A percentile compares a stretch with the other conserved stretches of the same genome.
Evolutionary conservation across 495 filamentous ascomycete genomes (phyloP).

Genomic region (Aspergillus leporis): DNA sequence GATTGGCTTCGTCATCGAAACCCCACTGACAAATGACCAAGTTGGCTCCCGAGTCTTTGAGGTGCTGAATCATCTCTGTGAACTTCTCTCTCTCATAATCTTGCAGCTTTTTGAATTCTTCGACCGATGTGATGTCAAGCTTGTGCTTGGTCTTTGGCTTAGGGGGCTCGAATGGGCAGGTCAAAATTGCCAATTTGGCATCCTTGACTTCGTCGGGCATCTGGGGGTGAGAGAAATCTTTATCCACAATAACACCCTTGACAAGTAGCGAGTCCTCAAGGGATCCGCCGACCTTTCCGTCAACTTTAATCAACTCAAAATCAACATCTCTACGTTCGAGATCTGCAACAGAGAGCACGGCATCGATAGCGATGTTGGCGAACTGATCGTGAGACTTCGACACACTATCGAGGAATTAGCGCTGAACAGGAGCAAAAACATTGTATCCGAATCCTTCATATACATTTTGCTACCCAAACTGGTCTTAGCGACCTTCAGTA

Average conservation of each 20-base stretch:
- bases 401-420: slow-evolving; percentile 55
- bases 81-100: slow-evolving; percentile 95
- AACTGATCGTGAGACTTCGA: slow-evolving; percentile 99
- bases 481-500: slow-evolving; percentile 92
- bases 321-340: slow-evolving; percentile 96
- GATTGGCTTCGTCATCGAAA: slow-evolving; percentile 99
- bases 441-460: slow-evolving; percentile 4
- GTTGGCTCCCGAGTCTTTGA: slow-evolving; percentile 97
- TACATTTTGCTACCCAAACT: slow-evolving; percentile 97
- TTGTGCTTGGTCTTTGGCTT: slow-evolving; percentile 99
- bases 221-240: slow-evolving; percentile 99
- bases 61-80: slow-evolving; percentile 96
- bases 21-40: slow-evolving; percentile 99
- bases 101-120: slow-evolving; percentile 96
- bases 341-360: slow-evolving; percentile 94
- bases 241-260: slow-evolving; percentile 97
- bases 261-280: slow-evolving; percentile 95
- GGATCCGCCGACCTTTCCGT: slow-evolving; percentile 93
- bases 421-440: background rate
- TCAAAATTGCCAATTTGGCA: slow-evolving; percentile 96
- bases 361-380: slow-evolving; percentile 93
- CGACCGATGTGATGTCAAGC: slow-evolving; percentile 94
- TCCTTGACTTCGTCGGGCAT: slow-evolving; percentile 94
- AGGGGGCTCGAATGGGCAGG: slow-evolving; percentile 98
- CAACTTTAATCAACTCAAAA: slow-evolving; percentile 99